Percentiles rank a stretch among this genome's conserved stretches.
These are phyloP conservation scores for Tilletia indica DNA, from an alignment of 1,284 basidiomycete species.

Conservation along the genomic window DNA sequence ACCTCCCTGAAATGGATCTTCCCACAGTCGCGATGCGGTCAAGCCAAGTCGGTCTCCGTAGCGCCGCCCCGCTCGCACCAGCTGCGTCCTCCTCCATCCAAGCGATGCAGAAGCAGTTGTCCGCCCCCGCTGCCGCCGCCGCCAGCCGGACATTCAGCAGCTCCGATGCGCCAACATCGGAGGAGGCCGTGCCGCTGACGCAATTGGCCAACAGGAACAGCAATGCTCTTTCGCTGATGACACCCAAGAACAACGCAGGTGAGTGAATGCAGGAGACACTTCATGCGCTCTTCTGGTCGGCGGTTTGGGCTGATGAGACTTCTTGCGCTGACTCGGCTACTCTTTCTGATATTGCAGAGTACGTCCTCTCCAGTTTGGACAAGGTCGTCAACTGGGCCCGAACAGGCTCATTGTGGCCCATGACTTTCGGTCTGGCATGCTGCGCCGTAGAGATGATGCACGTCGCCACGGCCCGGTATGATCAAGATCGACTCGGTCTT, in stretches of 20 bases:
- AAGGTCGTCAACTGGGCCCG: constrained; percentile 97
- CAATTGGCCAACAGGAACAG: constrained; percentile 43
- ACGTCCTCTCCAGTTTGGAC: constrained; percentile 91
- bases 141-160: not conserved
- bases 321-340: not conserved
- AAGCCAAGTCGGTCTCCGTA: not conserved
- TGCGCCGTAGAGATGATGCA: constrained; percentile 90
- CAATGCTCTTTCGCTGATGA: constrained; percentile 68
- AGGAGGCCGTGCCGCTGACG: constrained; percentile 55
- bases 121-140: not conserved
- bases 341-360: constrained; percentile 65
- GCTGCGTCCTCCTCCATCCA: not conserved
- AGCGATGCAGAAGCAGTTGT: not conserved
- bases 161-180: constrained; percentile 22
- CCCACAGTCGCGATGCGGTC: too few species aligned
- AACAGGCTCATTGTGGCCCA: constrained; percentile 98
- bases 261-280: constrained; percentile 51
- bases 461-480: constrained; percentile 97
- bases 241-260: constrained; percentile 85
- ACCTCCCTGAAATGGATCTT: too few species aligned
- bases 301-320: not conserved
- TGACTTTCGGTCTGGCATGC: constrained; percentile 97
- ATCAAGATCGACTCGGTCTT: constrained; percentile 95
- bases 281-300: not conserved
- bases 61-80: not conserved